Conservation (phyloP, 805 yeast species). For the Saccharomycopsis vini region DNA sequence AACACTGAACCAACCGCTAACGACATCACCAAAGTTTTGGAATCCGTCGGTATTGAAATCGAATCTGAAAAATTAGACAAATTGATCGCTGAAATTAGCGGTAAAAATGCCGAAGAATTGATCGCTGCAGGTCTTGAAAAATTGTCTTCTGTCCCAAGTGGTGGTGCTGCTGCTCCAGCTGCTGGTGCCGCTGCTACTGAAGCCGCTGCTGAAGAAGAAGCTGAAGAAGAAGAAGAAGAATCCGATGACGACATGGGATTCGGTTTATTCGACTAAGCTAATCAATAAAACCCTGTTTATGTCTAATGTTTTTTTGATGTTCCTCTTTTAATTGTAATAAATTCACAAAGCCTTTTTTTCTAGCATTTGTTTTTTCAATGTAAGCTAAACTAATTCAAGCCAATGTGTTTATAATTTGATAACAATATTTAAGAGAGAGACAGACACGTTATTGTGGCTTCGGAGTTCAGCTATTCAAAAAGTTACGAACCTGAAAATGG, state of each 20-base stretch:
- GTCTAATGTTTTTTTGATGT: too few relatives aligned
- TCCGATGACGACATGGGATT: slow-evolving; percentile 67
- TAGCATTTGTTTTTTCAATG: background rate
- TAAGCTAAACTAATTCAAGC: too few relatives aligned
- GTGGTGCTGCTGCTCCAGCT: slow-evolving; percentile 66
- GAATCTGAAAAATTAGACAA: slow-evolving; percentile 67
- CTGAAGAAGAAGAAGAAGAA: slow-evolving; percentile 48
- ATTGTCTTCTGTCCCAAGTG: slow-evolving; percentile 74
- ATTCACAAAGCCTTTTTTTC: background rate
- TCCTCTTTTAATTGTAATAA: slow-evolving; percentile 2
- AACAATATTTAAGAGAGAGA: too few relatives aligned
- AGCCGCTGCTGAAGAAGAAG: slow-evolving; percentile 46
- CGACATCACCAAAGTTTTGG: slow-evolving; percentile 63
- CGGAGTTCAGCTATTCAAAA: too few relatives aligned
- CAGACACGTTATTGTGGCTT: too few relatives aligned
- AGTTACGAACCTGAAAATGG: too few relatives aligned
- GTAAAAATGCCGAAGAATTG: slow-evolving; percentile 66
- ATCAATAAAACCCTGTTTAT: background rate
- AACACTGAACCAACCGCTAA: slow-evolving; percentile 73
- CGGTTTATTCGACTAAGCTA: slow-evolving; percentile 58
- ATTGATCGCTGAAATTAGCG: slow-evolving; percentile 68
- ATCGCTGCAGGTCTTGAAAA: slow-evolving; percentile 75
- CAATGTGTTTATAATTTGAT: too few relatives aligned
- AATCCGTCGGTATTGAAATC: slow-evolving; percentile 72
- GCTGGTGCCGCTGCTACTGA: slow-evolving; percentile 48